A percentile compares a stretch with the other conserved stretches of the same genome.
These are phyloP conservation scores for Suillus subalutaceus DNA, from an alignment of 768 basidiomycete species.

Conservation along the genomic window DNA sequence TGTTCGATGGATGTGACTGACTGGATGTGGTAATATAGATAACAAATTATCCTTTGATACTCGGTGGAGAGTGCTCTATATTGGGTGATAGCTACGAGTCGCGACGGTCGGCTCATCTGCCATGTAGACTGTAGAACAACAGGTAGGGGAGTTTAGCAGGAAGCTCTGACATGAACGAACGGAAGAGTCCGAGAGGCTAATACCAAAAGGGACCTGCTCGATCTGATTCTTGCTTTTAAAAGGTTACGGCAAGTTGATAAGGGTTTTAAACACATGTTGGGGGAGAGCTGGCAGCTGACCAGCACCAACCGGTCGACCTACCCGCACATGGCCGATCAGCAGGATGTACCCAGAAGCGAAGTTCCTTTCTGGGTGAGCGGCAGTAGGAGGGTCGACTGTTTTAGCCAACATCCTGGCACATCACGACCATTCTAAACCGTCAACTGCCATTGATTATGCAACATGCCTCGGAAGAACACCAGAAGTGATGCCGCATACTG, in stretches of 20 bases:
- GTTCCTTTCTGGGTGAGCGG: neutral
- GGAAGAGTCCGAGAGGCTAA: neutral
- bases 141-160: neutral
- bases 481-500: neutral
- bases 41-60: neutral
- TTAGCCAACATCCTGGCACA: neutral
- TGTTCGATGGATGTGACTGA: neutral
- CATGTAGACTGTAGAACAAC: neutral
- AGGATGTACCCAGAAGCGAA: neutral
- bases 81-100: neutral
- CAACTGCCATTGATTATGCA: neutral
- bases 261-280: neutral
- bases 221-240: neutral
- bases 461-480: neutral
- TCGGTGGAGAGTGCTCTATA: neutral
- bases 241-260: neutral
- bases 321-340: neutral
- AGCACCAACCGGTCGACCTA: neutral
- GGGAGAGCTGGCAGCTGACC: neutral
- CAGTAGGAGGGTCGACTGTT: neutral
- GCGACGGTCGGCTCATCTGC: neutral
- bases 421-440: neutral
- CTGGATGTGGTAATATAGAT: neutral
- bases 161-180: neutral
- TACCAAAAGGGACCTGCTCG: neutral